These are phyloP conservation scores for Vitellaria paradoxa DNA, from an alignment of 179 eudicot species.

Conservation along the genomic window DNA sequence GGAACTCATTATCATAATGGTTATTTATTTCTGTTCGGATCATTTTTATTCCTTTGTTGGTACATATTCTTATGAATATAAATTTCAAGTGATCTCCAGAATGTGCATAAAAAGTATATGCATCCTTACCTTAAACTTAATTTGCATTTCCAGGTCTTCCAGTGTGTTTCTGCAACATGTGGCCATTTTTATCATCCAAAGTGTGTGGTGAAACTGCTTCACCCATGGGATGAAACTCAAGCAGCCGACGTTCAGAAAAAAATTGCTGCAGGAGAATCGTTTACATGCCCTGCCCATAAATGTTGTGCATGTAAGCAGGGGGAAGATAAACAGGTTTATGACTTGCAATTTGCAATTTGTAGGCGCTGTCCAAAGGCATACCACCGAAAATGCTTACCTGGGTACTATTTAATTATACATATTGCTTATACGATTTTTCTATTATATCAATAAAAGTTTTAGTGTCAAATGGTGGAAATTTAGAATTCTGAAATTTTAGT, in stretches of 20 bases:
- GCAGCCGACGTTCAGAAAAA: constrained; percentile 45
- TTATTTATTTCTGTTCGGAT: not conserved
- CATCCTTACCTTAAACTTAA: not conserved
- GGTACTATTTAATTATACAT: constrained; percentile 28
- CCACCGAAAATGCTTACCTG: constrained; percentile 85
- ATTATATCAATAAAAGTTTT: not conserved
- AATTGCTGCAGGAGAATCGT: constrained; percentile 66
- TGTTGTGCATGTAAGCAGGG: constrained; percentile 57
- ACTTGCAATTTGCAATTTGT: constrained; percentile 79
- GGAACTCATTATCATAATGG: not conserved
- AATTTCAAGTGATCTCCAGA: not conserved
- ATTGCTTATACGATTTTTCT: not conserved
- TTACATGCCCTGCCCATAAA: constrained; percentile 76
- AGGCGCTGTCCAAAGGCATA: constrained; percentile 91
- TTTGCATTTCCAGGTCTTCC: constrained; percentile 55
- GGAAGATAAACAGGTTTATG: constrained; percentile 49
- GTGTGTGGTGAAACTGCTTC: constrained; percentile 55
- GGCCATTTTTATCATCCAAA: constrained; percentile 78
- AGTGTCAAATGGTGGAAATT: not conserved
- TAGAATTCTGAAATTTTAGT: constrained; percentile 4
- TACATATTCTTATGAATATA: constrained; percentile 1
- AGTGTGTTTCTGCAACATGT: constrained; percentile 79
- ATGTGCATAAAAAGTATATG: not conserved
- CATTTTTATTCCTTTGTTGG: not conserved
- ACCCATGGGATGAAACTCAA: constrained; percentile 30